Base-by-base conservation (phyloP, 78 protist species). In the Dictyostelium purpureum region DNA sequence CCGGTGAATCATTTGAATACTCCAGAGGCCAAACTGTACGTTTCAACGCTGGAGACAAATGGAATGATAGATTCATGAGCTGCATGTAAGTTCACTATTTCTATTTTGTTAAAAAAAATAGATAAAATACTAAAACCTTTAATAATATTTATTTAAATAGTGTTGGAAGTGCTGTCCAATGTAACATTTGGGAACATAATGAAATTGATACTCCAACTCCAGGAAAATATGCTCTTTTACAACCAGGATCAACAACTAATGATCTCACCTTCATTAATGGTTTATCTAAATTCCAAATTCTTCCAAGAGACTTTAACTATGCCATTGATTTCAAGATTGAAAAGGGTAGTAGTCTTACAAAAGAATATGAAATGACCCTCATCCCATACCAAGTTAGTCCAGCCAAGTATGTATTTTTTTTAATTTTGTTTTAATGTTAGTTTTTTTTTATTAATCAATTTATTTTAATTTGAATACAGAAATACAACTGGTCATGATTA, bases 311-410 rank as follows among this genome's bases (percentile, higher is more conserved):
- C 2, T 83, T 70, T 21, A n/a, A 19, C 1, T 83, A 74, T 24
- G 90, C 90, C n/a, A 59, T 83, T 57, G 90, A 83, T 42, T 31
- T 83, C 4, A 83, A 42, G 28, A 11, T 83, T 7, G 81, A 54
- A 43, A 4, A 43, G 49, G 49, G 49, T 4, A 7, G 21, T 4
- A 6, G 6, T 9, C 38, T 5, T 18, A 4, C 61, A 0, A 42
- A 28, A 9, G 2, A 61, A n/a, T 83, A 83, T 65, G 24, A 67
- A 54, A 21, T 83, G 49, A 71, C 70, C 10, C 24, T 83, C 18
- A 83, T 71, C 43, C 90, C 90, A 49, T 71, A 70, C 56, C 73
- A 73, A 26, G 71, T 71, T 6, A 31, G 0, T 24, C 80, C 70
- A 33, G 80, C 28, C 4, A 28, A n/a, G n/a, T n/a, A n/a, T n/a